phyloP scores from a whole-genome alignment of 1,284 basidiomycete genomes.

The Sporisorium sorghi region DNA sequence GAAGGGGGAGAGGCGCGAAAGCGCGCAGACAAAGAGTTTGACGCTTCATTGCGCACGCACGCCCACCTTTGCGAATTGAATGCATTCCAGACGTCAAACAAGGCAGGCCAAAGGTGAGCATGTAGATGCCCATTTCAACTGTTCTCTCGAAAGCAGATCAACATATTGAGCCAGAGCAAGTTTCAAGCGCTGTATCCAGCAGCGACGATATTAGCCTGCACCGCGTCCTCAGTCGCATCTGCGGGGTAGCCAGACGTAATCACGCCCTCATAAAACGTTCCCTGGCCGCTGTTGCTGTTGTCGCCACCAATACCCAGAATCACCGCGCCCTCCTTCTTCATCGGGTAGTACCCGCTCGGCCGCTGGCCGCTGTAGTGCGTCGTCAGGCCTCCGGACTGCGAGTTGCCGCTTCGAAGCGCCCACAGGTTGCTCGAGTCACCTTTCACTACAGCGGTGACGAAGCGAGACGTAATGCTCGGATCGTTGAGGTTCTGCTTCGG shows the following conservation, averaged over 20 bases:
- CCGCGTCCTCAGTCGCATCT: conserved; percentile 23
- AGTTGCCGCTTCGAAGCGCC: conserved; percentile 26
- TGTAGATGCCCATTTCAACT: no score
- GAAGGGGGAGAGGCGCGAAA: no score
- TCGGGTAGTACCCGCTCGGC: conserved; percentile 31
- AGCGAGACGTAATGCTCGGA: conserved; percentile 13
- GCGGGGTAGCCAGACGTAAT: conserved; percentile 28
- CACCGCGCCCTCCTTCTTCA: conserved; percentile 39
- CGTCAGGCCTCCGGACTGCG: conserved; percentile 15
- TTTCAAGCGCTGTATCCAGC: conserved; percentile 28
- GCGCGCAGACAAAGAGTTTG: no score
- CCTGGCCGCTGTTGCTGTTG: conserved; percentile 31
- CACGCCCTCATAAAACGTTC: conserved; percentile 38
- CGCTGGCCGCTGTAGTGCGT: conserved; percentile 29
- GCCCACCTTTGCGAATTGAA: no score
- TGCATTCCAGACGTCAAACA: no score
- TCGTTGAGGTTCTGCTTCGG: conserved; percentile 23
- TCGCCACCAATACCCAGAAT: conserved; percentile 42
- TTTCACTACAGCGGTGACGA: conserved; percentile 30
- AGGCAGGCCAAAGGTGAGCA: no score
- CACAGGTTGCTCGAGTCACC: conserved; percentile 34
- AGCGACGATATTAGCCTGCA: conserved; percentile 34
- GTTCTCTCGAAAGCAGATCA: no score
- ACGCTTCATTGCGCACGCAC: no score
- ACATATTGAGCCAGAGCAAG: no score